Evolutionary conservation across 805 yeast genomes (phyloP).

Genomic region (Hanseniaspora lindneri): DNA sequence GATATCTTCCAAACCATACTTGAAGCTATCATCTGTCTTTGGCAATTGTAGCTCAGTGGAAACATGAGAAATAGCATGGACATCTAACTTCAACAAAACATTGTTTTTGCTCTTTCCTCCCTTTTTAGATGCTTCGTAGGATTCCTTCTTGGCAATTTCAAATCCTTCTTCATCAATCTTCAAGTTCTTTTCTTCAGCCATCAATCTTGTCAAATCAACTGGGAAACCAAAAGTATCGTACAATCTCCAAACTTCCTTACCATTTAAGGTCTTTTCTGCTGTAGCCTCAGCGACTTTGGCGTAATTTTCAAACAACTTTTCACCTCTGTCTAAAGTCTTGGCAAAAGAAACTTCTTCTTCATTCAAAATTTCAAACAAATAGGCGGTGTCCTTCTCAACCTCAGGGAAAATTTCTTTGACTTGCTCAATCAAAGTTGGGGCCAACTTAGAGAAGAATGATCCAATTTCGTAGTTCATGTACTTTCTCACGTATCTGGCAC

Average conservation of each 20-base stretch:
- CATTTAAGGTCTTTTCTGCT: conserved; percentile 65
- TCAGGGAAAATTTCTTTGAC: conserved; percentile 88
- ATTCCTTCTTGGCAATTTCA: conserved; percentile 77
- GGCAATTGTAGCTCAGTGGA: conserved; percentile 48
- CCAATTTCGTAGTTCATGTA: conserved; percentile 94
- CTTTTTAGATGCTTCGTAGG: conserved; percentile 92
- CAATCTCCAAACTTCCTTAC: conserved; percentile 95
- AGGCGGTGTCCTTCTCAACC: conserved; percentile 54
- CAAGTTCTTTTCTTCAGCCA: conserved; percentile 97
- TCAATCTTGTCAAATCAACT: conserved; percentile 88
- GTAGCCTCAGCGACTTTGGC: conserved; percentile 70
- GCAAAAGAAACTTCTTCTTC: conserved; percentile 95
- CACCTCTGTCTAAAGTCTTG: conserved; percentile 95
- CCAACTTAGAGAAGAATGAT: conserved; percentile 77
- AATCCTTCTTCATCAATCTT: conserved; percentile 86
- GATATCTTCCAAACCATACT: conserved; percentile 62
- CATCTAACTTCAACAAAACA: conserved; percentile 68
- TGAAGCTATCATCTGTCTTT: conserved; percentile 71
- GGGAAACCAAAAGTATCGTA: conserved; percentile 99
- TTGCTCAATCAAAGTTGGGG: conserved; percentile 86
- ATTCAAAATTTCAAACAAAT: conserved; percentile 77
- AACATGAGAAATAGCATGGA: conserved; percentile 71
- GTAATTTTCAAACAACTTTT: conserved; percentile 85
- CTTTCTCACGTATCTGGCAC: conserved; percentile 92
- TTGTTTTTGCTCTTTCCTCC: conserved; percentile 52